Conservation (phyloP, 495 filamentous ascomycete genomes). For the Penicillium fimorum region DNA sequence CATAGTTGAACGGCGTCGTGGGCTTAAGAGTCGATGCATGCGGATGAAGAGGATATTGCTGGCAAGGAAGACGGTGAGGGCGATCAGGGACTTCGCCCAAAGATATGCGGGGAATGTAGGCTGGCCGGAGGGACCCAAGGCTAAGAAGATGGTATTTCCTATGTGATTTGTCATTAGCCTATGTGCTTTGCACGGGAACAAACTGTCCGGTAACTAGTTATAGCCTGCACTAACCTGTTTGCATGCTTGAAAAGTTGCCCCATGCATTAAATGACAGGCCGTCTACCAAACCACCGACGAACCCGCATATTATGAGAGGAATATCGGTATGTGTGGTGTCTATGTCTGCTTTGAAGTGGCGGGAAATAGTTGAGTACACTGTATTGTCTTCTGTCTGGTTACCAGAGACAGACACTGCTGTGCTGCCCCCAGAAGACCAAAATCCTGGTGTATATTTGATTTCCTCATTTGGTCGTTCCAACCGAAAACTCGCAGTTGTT, state of each 20-base stretch:
- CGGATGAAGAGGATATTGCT: slow-evolving; percentile 41
- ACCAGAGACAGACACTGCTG: slow-evolving; percentile 25
- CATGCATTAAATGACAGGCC: slow-evolving; percentile 48
- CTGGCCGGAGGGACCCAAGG: slow-evolving; percentile 37
- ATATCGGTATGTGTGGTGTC: slow-evolving; percentile 33
- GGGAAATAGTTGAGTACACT: slow-evolving; percentile 12
- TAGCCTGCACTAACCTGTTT: slow-evolving; percentile 44
- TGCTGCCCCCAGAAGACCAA: slow-evolving; percentile 29
- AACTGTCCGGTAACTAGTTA: not conserved
- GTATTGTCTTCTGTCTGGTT: slow-evolving; percentile 20
- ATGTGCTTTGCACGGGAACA: not conserved
- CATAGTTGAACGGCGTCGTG: slow-evolving; percentile 50
- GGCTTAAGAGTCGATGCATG: slow-evolving; percentile 26
- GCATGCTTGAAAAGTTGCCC: slow-evolving; percentile 58
- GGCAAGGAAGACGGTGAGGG: slow-evolving; percentile 30
- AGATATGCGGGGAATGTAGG: slow-evolving; percentile 38
- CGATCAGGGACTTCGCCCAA: slow-evolving; percentile 45
- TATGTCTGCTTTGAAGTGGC: slow-evolving; percentile 16
- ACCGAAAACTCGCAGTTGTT: not conserved
- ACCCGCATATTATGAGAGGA: slow-evolving; percentile 37
- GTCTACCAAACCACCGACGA: slow-evolving; percentile 40
- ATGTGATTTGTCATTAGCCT: not conserved
- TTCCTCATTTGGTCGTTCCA: slow-evolving; percentile 13
- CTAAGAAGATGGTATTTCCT: slow-evolving; percentile 46
- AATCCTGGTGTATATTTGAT: slow-evolving; percentile 20